These are phyloP conservation scores for Elaeagnus macrophylla DNA, from an alignment of 306 rosid genomes.

Conservation along the genomic window DNA sequence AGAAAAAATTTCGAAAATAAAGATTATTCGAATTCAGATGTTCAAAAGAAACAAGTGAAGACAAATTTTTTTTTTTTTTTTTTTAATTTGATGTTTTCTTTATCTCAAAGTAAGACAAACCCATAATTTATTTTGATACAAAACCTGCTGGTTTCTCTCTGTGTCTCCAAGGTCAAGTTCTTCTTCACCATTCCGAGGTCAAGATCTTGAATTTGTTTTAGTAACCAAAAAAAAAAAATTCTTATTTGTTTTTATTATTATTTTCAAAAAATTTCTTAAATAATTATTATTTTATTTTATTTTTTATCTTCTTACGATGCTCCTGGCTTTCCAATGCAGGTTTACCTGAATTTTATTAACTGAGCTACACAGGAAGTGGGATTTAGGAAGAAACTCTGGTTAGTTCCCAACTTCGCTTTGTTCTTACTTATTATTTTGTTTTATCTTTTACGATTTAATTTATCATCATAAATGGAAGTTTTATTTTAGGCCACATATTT, in stretches of 20 bases:
- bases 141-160: background rate
- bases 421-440: constrained; percentile 1
- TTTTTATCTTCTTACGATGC: background rate
- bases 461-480: constrained; percentile 2
- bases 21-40: background rate
- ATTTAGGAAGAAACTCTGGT: constrained; percentile 28
- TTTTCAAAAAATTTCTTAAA: background rate
- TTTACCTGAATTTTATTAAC: constrained; percentile 5
- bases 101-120: constrained; percentile 3
- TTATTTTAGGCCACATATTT: background rate
- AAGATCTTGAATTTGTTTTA: no score
- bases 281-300: background rate
- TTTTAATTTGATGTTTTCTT: no score
- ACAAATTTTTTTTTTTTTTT: background rate
- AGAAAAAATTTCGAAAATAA: background rate
- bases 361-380: constrained; percentile 7
- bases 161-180: no score
- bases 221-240: no score
- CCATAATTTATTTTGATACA: background rate
- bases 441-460: background rate
- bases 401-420: constrained; percentile 23
- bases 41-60: background rate
- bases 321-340: constrained; percentile 26
- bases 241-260: no score
- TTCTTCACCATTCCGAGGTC: no score